These are phyloP conservation scores for Phytopythium vexans DNA, from an alignment of 352 stramenopile species.

Conservation along the genomic window DNA sequence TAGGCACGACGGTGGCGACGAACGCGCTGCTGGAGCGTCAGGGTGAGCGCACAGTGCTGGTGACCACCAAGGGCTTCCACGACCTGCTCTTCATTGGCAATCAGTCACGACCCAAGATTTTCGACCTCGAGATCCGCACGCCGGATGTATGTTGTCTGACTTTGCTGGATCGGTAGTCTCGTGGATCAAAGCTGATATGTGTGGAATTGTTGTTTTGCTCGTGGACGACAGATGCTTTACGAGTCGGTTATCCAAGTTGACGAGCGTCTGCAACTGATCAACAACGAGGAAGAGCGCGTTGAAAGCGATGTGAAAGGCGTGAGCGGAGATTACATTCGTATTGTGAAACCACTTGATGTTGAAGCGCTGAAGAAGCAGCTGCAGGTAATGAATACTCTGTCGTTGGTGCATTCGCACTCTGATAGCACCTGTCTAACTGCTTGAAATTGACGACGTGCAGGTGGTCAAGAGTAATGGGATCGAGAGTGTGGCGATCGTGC, in stretches of 20 bases:
- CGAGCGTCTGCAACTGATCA: conserved; percentile 93
- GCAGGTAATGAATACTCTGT: conserved; percentile 25
- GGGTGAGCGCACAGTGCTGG: conserved; percentile 92
- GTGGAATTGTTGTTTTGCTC: conserved; percentile 1
- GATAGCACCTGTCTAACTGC: background rate
- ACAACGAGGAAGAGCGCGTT: conserved; percentile 50
- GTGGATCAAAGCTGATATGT: background rate
- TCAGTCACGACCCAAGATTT: conserved; percentile 97
- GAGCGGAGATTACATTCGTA: conserved; percentile 88
- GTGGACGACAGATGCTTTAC: conserved; percentile 88
- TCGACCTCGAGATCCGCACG: conserved; percentile 93
- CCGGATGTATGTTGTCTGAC: conserved; percentile 49
- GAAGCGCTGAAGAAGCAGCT: conserved; percentile 79
- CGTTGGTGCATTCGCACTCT: background rate
- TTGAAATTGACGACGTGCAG: conserved; percentile 7
- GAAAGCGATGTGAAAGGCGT: conserved; percentile 73
- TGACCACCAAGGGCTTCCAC: conserved; percentile 95
- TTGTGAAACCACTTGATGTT: conserved; percentile 82
- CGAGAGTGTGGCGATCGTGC: conserved; percentile 93
- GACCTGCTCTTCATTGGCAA: conserved; percentile 98
- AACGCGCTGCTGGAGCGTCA: conserved; percentile 98
- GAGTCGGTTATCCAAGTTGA: conserved; percentile 96
- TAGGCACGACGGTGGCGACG: conserved; percentile 97
- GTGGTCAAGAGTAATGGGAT: conserved; percentile 82
- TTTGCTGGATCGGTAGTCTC: too few relatives aligned